Evolutionary conservation across 192 early-diverging fungal species (phyloP), one percentile per base, ranked within the genome.

Genomic region (Oehlia diaphana): DNA sequence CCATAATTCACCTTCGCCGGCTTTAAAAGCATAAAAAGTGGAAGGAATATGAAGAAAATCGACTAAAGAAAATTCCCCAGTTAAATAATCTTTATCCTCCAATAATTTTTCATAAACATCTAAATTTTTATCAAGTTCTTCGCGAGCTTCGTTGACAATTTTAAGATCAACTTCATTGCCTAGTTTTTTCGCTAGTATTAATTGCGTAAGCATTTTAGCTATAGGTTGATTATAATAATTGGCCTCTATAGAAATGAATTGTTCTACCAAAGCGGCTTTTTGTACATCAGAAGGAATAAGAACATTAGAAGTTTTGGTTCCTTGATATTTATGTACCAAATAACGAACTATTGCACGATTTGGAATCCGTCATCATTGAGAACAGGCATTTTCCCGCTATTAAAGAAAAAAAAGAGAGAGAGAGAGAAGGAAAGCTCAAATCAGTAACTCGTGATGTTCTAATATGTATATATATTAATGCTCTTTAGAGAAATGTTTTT

Each of bases 281-380:
- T 82, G 69, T 10, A 66, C 28, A 53, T 84, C 83, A 21, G 63
- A 49, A 28, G 84, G 84, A 14, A 82, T 63, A 66, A 87, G 77
- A 19, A 76, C 10, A 0, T 64, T 74, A 9, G 81, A 80, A 14
- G 10, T 73, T 35, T 69, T 37, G 9, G 31, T 69, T 31, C 39
- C 39, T 42, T 42, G 39, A 42, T 42, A 42, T 42, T 42, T 42
- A 16, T 76, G 42, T 7, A 67, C 72, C 65, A 87, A 65, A 66
- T 87, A 87, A 35, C 84, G 78, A 35, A n/a, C 33, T 33, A 87
- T 87, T 10, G 86, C 84, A 50, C 79, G 84, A 87, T 47, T 19
- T 49, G 9, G 44, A 76, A 82, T 53, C 63, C 79, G 9, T 65
- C 84, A 58, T 87, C 83, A 19, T 79, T 69, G 53, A 87, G 77